A percentile compares a stretch with the other conserved stretches of the same genome.
phyloP scores from a whole-genome alignment of 2,329 filamentous ascomycete species.

The Samsoniella hepiali region DNA sequence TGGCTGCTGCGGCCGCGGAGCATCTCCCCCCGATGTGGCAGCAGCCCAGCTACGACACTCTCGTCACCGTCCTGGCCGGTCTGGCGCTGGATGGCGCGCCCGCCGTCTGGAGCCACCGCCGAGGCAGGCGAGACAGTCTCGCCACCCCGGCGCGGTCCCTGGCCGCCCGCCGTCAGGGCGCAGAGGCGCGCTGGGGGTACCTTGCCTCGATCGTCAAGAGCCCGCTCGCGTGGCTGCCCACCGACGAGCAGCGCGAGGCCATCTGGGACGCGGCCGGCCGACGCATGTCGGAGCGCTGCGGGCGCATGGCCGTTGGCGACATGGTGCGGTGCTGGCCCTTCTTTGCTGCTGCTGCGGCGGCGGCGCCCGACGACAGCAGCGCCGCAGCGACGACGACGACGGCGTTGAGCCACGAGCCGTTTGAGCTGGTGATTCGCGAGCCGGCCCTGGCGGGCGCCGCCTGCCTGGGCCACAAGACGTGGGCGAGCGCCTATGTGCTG shows the following conservation, averaged over 20 bases:
- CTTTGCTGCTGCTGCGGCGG: slow-evolving; percentile 22
- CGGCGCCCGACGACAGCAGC: slow-evolving; percentile 24
- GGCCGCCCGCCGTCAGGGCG: slow-evolving; percentile 39
- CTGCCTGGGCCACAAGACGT: slow-evolving; percentile 82
- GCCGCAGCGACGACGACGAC: slow-evolving; percentile 9
- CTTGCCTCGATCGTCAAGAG: slow-evolving; percentile 67
- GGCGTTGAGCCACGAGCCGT: slow-evolving; percentile 31
- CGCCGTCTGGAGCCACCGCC: slow-evolving; percentile 61
- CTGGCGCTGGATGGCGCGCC: slow-evolving; percentile 55
- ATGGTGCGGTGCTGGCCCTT: slow-evolving; percentile 56
- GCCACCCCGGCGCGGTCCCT: slow-evolving; percentile 37
- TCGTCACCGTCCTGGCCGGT: slow-evolving; percentile 63
- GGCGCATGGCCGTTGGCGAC: slow-evolving; percentile 61
- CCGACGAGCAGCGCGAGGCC: slow-evolving; percentile 62
- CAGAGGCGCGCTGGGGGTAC: slow-evolving; percentile 54
- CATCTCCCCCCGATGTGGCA: slow-evolving; percentile 83
- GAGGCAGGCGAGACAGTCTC: slow-evolving; percentile 38
- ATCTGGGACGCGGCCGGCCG: slow-evolving; percentile 78
- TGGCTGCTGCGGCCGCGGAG: slow-evolving; percentile 30
- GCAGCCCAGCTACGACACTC: slow-evolving; percentile 61
- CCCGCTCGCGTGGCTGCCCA: slow-evolving; percentile 63
- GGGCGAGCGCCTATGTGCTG: slow-evolving; percentile 86
- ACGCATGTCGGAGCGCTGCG: slow-evolving; percentile 81
- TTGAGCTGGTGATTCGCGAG: slow-evolving; percentile 74
- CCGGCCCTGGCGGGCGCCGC: slow-evolving; percentile 85